A percentile compares a stretch with the other conserved stretches of the same genome.
phyloP scores from a whole-genome alignment of 2,329 filamentous ascomycete species.

The Beauveria bassiana region DNA sequence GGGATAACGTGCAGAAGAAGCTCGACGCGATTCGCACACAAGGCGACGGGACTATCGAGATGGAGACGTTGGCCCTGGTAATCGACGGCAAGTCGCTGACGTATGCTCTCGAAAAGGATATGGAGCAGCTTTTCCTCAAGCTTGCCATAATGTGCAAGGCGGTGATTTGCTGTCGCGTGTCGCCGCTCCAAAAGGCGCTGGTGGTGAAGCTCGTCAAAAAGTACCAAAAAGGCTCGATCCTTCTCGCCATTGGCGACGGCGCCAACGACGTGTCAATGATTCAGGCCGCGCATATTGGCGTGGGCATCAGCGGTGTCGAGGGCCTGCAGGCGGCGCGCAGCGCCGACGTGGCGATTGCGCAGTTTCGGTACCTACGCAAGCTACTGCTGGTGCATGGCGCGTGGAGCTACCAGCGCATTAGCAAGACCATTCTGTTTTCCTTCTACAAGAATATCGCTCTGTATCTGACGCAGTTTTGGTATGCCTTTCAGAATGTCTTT shows the following conservation, averaged over 20 bases:
- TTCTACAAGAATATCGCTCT: constrained; percentile 99
- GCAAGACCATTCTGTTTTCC: constrained; percentile 94
- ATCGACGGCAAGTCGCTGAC: constrained; percentile 96
- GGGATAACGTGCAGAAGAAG: constrained; percentile 89
- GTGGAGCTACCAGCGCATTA: constrained; percentile 96
- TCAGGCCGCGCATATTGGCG: constrained; percentile 93
- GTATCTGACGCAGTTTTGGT: constrained; percentile 99
- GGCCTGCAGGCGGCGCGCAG: constrained; percentile 93
- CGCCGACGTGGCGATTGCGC: constrained; percentile 89
- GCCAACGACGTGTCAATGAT: constrained; percentile 99
- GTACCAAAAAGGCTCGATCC: constrained; percentile 77
- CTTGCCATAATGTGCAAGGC: constrained; percentile 94
- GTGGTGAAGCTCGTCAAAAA: constrained; percentile 98
- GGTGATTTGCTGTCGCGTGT: constrained; percentile 97
- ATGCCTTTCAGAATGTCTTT: constrained; percentile 96
- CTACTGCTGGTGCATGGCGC: constrained; percentile 89
- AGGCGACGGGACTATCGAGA: constrained; percentile 65
- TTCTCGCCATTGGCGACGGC: constrained; percentile 92
- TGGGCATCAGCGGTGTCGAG: constrained; percentile 95
- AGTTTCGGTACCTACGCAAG: constrained; percentile 93
- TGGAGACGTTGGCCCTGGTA: constrained; percentile 81
- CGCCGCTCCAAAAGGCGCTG: constrained; percentile 90
- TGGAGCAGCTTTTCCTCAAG: constrained; percentile 90
- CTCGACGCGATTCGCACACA: constrained; percentile 83
- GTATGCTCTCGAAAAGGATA: constrained; percentile 82